phyloP scores from a whole-genome alignment of 2,329 filamentous ascomycete genomes.

The Aspergillus spinulosporus region DNA sequence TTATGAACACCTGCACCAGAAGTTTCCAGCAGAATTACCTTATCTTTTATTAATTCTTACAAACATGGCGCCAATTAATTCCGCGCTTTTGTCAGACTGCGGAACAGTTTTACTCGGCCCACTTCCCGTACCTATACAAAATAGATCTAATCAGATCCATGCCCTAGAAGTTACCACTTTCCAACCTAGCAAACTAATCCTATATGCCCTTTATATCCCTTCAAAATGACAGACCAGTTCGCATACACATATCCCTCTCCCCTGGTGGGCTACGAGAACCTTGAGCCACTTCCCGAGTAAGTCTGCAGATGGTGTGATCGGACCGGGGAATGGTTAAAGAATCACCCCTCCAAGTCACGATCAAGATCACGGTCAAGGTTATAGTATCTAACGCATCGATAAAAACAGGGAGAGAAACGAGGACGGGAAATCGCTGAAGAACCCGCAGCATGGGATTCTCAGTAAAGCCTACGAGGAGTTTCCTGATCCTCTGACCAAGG shows the following conservation, averaged over 20 bases:
- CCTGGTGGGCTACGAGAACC: slow-evolving; percentile 52
- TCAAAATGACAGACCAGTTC: slow-evolving; percentile 52
- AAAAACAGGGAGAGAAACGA: slow-evolving; percentile 56
- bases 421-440: slow-evolving; percentile 77
- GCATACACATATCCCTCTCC: slow-evolving; percentile 58
- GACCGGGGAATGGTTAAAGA: background rate
- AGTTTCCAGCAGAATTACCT: background rate
- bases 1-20: background rate
- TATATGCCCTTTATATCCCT: background rate
- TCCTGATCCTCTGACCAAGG: slow-evolving; percentile 65
- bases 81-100: slow-evolving; percentile 29
- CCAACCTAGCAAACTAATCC: background rate
- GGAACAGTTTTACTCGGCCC: slow-evolving; percentile 20
- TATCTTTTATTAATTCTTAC: background rate
- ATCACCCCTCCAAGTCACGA: background rate
- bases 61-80: slow-evolving; percentile 11
- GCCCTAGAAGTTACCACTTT: too few species aligned
- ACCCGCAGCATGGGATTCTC: slow-evolving; percentile 60
- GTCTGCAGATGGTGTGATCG: slow-evolving; percentile 17
- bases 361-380: background rate
- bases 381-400: slow-evolving; percentile 1
- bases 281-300: slow-evolving; percentile 49
- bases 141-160: slow-evolving; percentile 4
- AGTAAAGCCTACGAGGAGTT: slow-evolving; percentile 73
- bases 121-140: slow-evolving; percentile 9